phyloP scores from a whole-genome alignment of 306 rosid species.

The Cucumis hystrix region DNA sequence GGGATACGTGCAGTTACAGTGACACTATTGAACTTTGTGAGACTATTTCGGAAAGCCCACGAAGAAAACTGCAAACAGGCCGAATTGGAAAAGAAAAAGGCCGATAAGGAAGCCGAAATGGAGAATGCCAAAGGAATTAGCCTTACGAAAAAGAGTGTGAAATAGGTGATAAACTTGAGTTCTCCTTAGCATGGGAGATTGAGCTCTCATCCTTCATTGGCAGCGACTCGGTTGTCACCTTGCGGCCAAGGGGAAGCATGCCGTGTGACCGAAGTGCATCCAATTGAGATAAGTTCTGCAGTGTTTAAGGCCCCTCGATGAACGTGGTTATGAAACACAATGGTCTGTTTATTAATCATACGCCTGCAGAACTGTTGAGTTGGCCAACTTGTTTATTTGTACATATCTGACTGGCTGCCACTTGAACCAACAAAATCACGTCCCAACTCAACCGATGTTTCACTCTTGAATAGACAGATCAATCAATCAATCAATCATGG shows the following conservation, averaged over 20 bases:
- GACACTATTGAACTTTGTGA: conserved; percentile 63
- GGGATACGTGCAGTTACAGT: conserved; percentile 51
- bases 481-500: not conserved
- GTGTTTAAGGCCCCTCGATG: not conserved
- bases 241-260: not conserved
- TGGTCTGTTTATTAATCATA: not conserved
- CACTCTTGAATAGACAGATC: not conserved
- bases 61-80: conserved; percentile 90
- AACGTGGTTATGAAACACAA: not conserved
- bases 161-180: conserved; percentile 27
- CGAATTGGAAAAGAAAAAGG: conserved; percentile 83
- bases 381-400: conserved; percentile 1
- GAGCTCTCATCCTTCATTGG: conserved; percentile 24
- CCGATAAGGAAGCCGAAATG: conserved; percentile 83
- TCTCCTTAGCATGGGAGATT: conserved; percentile 18
- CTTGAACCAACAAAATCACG: not conserved
- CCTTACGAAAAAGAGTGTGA: conserved; percentile 39
- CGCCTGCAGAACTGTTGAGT: not conserved
- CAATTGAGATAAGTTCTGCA: conserved; percentile 7
- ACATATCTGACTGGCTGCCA: not conserved
- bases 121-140: conserved; percentile 72
- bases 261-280: conserved; percentile 8
- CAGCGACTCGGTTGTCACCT: conserved; percentile 21
- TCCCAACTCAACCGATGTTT: not conserved
- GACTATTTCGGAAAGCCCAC: conserved; percentile 87